Percentiles rank a stretch among this genome's conserved stretches.
These are phyloP conservation scores for Saccharomyces eubayanus DNA, from an alignment of 805 yeast genomes.

Conservation along the genomic window DNA sequence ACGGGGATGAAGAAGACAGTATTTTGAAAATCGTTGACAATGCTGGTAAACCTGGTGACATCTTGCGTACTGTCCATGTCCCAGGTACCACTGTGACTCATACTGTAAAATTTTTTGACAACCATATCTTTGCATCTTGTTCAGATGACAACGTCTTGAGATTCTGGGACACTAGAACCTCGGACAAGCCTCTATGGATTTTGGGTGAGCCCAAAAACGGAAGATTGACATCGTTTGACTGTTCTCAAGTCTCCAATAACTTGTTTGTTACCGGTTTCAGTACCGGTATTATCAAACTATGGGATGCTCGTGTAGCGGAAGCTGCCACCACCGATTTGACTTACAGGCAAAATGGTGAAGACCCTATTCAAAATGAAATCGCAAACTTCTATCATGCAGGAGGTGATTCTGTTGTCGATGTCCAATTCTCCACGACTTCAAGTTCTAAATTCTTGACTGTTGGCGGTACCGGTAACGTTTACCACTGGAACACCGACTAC, in stretches of 20 bases:
- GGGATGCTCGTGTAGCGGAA: conserved; percentile 25
- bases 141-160: conserved; percentile 23
- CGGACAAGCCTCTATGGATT: conserved; percentile 18
- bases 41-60: conserved; percentile 20
- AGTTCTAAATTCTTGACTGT: conserved; percentile 23
- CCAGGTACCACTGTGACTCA: conserved; percentile 22
- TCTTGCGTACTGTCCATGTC: conserved; percentile 17
- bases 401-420: conserved; percentile 24
- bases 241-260: conserved; percentile 18
- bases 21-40: conserved; percentile 23
- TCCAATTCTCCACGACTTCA: conserved; percentile 19
- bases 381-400: conserved; percentile 21
- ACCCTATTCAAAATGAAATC: conserved; percentile 16
- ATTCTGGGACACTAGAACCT: conserved; percentile 24
- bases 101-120: conserved; percentile 22
- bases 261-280: conserved; percentile 24
- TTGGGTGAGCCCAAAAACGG: conserved; percentile 21
- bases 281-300: conserved; percentile 22
- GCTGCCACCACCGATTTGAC: conserved; percentile 15
- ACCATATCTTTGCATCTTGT: conserved; percentile 22
- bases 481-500: conserved; percentile 30
- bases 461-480: conserved; percentile 24
- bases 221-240: conserved; percentile 17
- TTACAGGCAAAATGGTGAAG: conserved; percentile 17
- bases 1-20: conserved; percentile 19